Evolutionary conservation across 2,329 filamentous ascomycete species (phyloP), one percentile per base, ranked within the genome.

Genomic region (Chlorencoelia australis): DNA sequence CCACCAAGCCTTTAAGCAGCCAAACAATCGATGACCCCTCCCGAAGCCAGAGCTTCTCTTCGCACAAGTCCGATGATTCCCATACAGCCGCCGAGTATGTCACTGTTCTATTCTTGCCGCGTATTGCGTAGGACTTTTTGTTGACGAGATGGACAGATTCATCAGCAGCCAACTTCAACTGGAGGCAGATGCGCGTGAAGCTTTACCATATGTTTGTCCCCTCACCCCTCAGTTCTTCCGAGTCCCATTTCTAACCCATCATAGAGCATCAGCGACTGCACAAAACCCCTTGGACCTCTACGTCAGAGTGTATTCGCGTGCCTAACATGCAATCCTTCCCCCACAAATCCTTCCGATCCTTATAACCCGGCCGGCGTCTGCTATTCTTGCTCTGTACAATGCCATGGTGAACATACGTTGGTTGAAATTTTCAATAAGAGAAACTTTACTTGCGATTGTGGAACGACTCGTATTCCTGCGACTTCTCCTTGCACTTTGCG

Each of bases 371-470:
- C 89, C 3, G 91, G 84, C 17, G 75, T 98, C 39, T 98, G 91
- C 67, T 98, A 98, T 54, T 84, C 88, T 15, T 98, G 91, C 64
- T 95, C 89, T 5, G 86, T 98, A 41, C 83, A 89, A 50, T 98
- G 91, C 57, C 91, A 98, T 54, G 89, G 91, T 48, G 88, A 96
- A 54, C 91, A 98, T 58, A 82, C 73, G 2, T 75, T 98, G 17
- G 91, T 96, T 33, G 91, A 98, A 62, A 81, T 98, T 14, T 98
- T 98, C 64, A 81, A 75, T 56, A 96, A 95, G 65, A 79, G 93
- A 53, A 80, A 94, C 61, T 96, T 98, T 54, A 84, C 84, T 26
- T 98, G 91, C 63, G 91, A 98, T 59, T 98, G 91, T 53, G 91
- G 91, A 17, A 95, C 88, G 0, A 86, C 79, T 29, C 78, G 89